A percentile compares a stretch with the other conserved stretches of the same genome.
Evolutionary conservation across 352 stramenopile genomes (phyloP).

Genomic region (Phytophthora europaea): DNA sequence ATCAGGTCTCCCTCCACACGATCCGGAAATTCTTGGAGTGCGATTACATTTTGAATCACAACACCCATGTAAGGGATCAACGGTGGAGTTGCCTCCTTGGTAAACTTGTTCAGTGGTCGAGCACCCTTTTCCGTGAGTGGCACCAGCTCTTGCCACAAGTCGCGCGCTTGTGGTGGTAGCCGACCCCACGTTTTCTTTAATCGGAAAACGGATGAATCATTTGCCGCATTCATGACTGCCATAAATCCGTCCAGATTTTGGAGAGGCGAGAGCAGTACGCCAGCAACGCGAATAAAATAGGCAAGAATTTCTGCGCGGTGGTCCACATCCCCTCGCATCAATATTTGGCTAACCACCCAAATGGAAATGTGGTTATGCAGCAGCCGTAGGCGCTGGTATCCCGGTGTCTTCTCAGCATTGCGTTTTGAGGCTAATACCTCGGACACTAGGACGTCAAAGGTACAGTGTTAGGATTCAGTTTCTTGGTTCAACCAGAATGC

Average conservation of each 20-base stretch:
- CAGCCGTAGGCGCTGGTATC: constrained; percentile 83
- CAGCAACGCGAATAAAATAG: constrained; percentile 89
- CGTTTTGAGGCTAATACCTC: constrained; percentile 83
- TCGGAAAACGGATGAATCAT: constrained; percentile 89
- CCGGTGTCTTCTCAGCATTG: constrained; percentile 80
- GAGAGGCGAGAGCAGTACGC: constrained; percentile 74
- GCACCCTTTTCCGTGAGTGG: constrained; percentile 87
- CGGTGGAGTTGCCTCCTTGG: constrained; percentile 72
- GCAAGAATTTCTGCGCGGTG: constrained; percentile 83
- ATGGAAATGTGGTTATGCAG: constrained; percentile 90
- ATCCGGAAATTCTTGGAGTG: constrained; percentile 87
- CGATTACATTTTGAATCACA: constrained; percentile 89
- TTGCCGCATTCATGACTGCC: constrained; percentile 92
- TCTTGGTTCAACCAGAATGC: not conserved
- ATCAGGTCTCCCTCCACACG: constrained; percentile 79
- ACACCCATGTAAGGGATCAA: constrained; percentile 88
- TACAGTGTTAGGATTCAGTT: not conserved
- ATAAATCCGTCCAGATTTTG: constrained; percentile 93
- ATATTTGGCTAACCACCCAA: constrained; percentile 88
- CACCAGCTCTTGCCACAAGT: constrained; percentile 88
- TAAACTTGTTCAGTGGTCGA: constrained; percentile 82
- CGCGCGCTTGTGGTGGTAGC: constrained; percentile 69
- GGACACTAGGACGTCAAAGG: constrained; percentile 52
- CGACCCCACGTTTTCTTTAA: constrained; percentile 90
- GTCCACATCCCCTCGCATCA: constrained; percentile 79